Conservation (phyloP, 1,284 basidiomycete genomes). For the Takashimella tepidaria region DNA sequence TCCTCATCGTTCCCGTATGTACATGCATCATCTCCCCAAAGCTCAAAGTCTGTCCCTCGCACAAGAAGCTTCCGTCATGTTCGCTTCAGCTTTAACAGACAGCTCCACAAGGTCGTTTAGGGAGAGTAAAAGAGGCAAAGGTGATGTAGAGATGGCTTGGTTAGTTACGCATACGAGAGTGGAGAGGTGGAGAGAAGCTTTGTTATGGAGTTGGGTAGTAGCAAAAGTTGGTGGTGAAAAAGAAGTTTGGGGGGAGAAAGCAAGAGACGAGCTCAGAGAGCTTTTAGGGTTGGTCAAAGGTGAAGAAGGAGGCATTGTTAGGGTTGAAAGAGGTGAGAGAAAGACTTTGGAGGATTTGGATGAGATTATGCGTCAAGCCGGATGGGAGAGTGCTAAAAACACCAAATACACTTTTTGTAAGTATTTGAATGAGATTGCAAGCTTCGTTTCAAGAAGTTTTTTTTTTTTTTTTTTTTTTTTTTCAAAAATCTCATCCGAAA, state of each 20-base stretch:
- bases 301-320: conserved; percentile 9
- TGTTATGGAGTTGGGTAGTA: conserved; percentile 38
- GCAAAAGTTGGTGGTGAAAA: conserved; percentile 30
- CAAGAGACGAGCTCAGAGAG: conserved; percentile 22
- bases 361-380: conserved; percentile 14
- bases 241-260: conserved; percentile 25
- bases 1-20: conserved; percentile 22
- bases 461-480: no score
- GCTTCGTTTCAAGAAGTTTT: no score
- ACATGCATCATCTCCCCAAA: conserved; percentile 40
- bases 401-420: conserved; percentile 27
- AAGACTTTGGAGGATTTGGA: conserved; percentile 26
- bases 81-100: conserved; percentile 19
- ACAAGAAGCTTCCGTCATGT: conserved; percentile 40
- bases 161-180: conserved; percentile 31
- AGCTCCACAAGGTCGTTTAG: conserved; percentile 34
- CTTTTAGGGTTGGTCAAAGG: conserved; percentile 16
- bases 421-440: no score
- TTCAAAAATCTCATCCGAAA: no score
- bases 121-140: conserved; percentile 27
- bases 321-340: conserved; percentile 10
- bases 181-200: conserved; percentile 42
- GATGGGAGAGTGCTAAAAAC: conserved; percentile 25
- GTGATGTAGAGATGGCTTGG: conserved; percentile 39
- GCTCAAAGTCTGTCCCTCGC: conserved; percentile 20